Base-by-base conservation (phyloP, 108 stramenopile genomes). In the Epipyxis sp. region DNA sequence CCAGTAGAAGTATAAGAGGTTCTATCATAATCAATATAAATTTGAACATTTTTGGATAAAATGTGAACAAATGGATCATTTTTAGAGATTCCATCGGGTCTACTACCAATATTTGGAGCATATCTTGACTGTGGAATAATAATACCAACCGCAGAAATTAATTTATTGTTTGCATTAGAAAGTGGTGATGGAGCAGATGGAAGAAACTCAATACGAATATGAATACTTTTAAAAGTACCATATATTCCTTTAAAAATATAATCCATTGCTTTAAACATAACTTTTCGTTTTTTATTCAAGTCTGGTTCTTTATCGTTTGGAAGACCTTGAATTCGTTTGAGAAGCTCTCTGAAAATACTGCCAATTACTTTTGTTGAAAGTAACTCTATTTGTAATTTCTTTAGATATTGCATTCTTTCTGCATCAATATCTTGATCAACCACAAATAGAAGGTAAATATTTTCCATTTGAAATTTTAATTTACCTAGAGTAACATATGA, bases 401-500 rank as follows among this genome's bases (percentile, higher is more conserved):
- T 65, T 32, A 65, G 20, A 37, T 16, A 32, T 25, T 65, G 61
- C 30, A 65, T 32, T 37, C 34, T 65, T 32, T 65, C 61, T 37
- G 61, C 30, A 65, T 65, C 61, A 65, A 32, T 32, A 13, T 32
- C 34, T 10, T 10, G 3, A 65, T 65, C 61, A 10, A 65, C 20
- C 3, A 10, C 34, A 65, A 65, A 65, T 3, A 65, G 35, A 32
- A 65, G 34, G 25, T 35, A 65, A 25, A 65, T 65, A 65, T 65
- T 65, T 37, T 65, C 61, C 25, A 32, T 32, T 65, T 65, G 61
- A 37, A 65, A 65, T 65, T 65, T 65, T 32, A 65, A 65, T 65
- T 65, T 29, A n/a, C n/a, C n/a, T n/a, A n/a, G n/a, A n/a, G n/a
- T n/a, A n/a, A n/a, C n/a, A n/a, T n/a, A n/a, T n/a, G n/a, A n/a